phyloP scores from a whole-genome alignment of 495 filamentous ascomycete genomes.

The Aspergillus saccharolyticus region DNA sequence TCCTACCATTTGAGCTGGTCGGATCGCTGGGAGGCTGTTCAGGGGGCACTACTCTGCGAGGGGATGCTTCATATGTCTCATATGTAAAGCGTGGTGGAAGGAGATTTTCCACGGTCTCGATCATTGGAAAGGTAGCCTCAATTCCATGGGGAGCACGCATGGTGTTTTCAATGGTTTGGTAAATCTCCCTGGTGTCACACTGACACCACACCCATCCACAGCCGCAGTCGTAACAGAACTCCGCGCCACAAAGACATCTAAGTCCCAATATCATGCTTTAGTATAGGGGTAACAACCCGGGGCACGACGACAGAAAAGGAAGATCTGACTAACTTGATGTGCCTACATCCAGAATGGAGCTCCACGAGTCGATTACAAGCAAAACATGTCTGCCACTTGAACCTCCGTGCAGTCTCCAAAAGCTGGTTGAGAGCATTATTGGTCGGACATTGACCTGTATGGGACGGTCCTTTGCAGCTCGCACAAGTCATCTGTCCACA shows the following conservation, averaged over 20 bases:
- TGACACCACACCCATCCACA: too few relatives aligned
- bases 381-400: background rate
- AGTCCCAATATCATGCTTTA: background rate
- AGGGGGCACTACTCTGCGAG: too few relatives aligned
- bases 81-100: too few relatives aligned
- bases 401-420: background rate
- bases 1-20: too few relatives aligned
- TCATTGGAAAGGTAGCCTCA: too few relatives aligned
- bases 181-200: too few relatives aligned
- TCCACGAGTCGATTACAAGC: background rate
- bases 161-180: too few relatives aligned
- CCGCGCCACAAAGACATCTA: background rate
- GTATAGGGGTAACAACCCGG: too few relatives aligned
- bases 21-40: too few relatives aligned
- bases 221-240: background rate
- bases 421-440: background rate
- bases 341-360: background rate
- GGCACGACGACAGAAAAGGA: background rate
- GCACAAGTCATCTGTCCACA: background rate
- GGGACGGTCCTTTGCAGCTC: background rate
- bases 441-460: background rate
- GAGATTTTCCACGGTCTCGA: too few relatives aligned
- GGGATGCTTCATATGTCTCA: too few relatives aligned
- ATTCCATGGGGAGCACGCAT: too few relatives aligned
- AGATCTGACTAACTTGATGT: background rate